phyloP scores from a whole-genome alignment of 768 basidiomycete genomes.

The Rhizopogon vesiculosus region DNA sequence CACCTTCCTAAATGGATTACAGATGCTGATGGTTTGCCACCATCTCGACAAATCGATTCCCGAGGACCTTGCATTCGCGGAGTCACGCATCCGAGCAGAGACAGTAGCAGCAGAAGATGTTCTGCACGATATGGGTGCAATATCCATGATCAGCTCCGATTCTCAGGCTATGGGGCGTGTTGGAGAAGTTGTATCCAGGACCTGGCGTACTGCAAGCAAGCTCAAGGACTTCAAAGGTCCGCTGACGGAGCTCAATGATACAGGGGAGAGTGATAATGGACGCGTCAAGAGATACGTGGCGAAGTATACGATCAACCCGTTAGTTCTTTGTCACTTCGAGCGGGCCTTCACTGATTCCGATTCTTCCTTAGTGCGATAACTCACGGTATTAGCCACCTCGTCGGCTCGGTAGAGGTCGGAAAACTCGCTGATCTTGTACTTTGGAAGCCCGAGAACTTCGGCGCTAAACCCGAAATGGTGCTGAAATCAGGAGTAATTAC shows the following conservation, averaged over 20 bases:
- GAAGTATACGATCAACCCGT: slow-evolving; percentile 99
- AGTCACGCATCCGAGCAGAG: slow-evolving; percentile 94
- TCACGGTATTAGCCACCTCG: slow-evolving; percentile 84
- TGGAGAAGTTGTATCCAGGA: slow-evolving; percentile 87
- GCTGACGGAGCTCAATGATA: slow-evolving; percentile 52
- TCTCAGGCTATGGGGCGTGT: slow-evolving; percentile 99
- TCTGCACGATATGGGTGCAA: slow-evolving; percentile 87
- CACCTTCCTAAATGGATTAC: slow-evolving; percentile 1
- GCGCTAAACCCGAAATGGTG: slow-evolving; percentile 89
- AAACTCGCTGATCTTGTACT: slow-evolving; percentile 91
- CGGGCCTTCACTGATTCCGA: neutral
- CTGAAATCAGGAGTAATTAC: slow-evolving; percentile 93
- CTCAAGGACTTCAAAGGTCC: slow-evolving; percentile 80
- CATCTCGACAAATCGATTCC: slow-evolving; percentile 89
- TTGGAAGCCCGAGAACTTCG: slow-evolving; percentile 95
- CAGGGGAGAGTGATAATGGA: slow-evolving; percentile 56
- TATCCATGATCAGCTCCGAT: slow-evolving; percentile 95
- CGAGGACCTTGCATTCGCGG: slow-evolving; percentile 94
- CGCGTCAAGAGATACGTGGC: slow-evolving; percentile 93
- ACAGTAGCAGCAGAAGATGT: slow-evolving; percentile 98
- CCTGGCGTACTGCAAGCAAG: slow-evolving; percentile 97
- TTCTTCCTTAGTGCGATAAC: slow-evolving; percentile 70
- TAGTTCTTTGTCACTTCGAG: slow-evolving; percentile 26
- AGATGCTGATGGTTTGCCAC: slow-evolving; percentile 99
- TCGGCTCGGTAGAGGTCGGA: slow-evolving; percentile 80